Conservation (phyloP, 441 rosid genomes). For the Jatropha multifida region DNA sequence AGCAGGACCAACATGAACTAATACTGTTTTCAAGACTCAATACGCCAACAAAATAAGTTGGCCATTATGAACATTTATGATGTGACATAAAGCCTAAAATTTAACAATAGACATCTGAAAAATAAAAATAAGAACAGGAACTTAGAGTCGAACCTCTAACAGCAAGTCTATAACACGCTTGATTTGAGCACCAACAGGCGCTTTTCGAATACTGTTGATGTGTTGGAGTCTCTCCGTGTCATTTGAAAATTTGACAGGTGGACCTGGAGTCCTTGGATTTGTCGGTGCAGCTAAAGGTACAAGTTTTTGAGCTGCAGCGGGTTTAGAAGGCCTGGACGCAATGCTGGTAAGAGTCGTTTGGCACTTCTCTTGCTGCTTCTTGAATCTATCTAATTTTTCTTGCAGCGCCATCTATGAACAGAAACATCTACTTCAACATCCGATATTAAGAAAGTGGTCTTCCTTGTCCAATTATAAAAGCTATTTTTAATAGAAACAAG, state of each 20-base stretch:
- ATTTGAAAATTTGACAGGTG: slow-evolving; percentile 68
- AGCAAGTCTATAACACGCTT: slow-evolving; percentile 84
- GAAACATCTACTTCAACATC: not conserved
- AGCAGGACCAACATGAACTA: slow-evolving; percentile 3
- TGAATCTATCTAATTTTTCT: slow-evolving; percentile 57
- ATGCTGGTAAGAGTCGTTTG: slow-evolving; percentile 61
- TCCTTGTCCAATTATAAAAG: too few species aligned
- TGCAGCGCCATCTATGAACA: slow-evolving; percentile 53
- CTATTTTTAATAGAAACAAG: too few species aligned
- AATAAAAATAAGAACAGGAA: not conserved
- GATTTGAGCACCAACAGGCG: slow-evolving; percentile 84
- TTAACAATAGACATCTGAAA: not conserved
- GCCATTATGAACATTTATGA: not conserved
- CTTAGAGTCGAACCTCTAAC: slow-evolving; percentile 41
- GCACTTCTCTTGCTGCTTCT: slow-evolving; percentile 72
- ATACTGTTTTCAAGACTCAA: not conserved
- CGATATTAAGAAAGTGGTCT: not conserved
- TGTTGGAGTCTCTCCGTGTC: slow-evolving; percentile 76
- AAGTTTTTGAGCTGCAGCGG: slow-evolving; percentile 30
- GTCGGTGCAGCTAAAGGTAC: slow-evolving; percentile 30
- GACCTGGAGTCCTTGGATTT: slow-evolving; percentile 40
- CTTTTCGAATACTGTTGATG: slow-evolving; percentile 66
- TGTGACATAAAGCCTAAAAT: not conserved
- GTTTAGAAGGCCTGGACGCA: slow-evolving; percentile 46
- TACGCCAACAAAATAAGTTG: not conserved